Base-by-base conservation (phyloP, 2,329 filamentous ascomycete species). In the Penicillium sp. region DNA sequence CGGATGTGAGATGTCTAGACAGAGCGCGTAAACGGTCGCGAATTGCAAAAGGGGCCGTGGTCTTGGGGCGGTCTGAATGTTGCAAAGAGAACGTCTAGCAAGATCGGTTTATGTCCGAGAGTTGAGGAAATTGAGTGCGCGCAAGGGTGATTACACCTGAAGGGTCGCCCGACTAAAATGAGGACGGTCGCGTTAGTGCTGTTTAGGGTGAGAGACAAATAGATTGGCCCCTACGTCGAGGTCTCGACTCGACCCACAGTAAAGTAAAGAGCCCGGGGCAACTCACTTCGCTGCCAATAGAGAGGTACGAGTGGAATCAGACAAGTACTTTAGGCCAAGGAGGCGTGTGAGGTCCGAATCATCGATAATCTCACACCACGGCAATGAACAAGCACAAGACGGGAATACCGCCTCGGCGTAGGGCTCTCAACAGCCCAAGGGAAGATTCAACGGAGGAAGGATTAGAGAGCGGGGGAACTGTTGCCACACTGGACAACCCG, bases 151-250 rank as follows among this genome's bases (percentile, higher is more conserved):
- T 56, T 63, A 47, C 46, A 63, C 51, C 36, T 50, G 52, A 59
- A 59, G 34, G 34, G 52, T 62, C 47, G 52, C 58, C 54, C 54
- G 53, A 61, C 67, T 67, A 60, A 46, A 45, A 57, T 59, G 48
- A 60, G 58, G 58, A 61, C 63, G 61, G 66, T 69, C 65, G 68
- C 67, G 67, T 71, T 71, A 71, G 69, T 65, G 63, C 59, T 61
- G 52, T 57, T 56, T 56, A 50, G 59, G 59, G 34, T 54, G 51
- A 59, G 52, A 57, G 55, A 55, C 57, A 62, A 56, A 62, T 57
- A 60, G 60, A 55, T 50, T 48, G 40, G 51, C 43, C 38, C 44
- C 55, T 48, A 34, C 45, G 42, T 32, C 50, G 21, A 38, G 42
- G 39, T 27, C 16, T 22, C 18, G 21, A 52, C 38, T 52, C 24